Conservation (phyloP, 208 protist species). For the Trypanosoma lewisi region DNA sequence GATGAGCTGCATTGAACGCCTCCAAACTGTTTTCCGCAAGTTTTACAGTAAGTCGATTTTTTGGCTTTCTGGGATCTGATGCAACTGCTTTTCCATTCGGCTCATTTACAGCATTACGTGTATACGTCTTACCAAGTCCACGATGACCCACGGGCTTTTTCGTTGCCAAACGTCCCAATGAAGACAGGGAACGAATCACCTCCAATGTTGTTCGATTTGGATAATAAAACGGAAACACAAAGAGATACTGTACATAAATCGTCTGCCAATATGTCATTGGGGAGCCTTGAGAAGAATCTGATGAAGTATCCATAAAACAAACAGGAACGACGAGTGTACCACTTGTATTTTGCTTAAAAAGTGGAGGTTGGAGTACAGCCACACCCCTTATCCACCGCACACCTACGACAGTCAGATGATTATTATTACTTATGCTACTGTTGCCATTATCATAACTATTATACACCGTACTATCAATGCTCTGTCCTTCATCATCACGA, state of each 20-base stretch:
- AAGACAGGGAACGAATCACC: slow-evolving; percentile 59
- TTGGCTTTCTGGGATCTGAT: not conserved
- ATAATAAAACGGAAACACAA: slow-evolving; percentile 39
- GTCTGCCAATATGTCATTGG: slow-evolving; percentile 17
- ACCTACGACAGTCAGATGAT: slow-evolving; percentile 33
- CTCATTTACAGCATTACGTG: slow-evolving; percentile 25
- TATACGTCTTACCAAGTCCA: slow-evolving; percentile 80
- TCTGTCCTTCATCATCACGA: too few relatives aligned
- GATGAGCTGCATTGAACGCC: slow-evolving; percentile 68
- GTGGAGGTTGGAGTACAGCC: slow-evolving; percentile 20
- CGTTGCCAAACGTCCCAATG: slow-evolving; percentile 43
- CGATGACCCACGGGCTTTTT: slow-evolving; percentile 76
- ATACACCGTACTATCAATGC: too few relatives aligned
- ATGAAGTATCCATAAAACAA: slow-evolving; percentile 16
- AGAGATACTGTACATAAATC: slow-evolving; percentile 69
- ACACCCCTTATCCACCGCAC: slow-evolving; percentile 23
- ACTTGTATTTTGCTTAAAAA: slow-evolving; percentile 31
- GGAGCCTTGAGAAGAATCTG: not conserved
- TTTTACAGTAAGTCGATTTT: slow-evolving; percentile 35
- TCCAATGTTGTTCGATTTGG: slow-evolving; percentile 39
- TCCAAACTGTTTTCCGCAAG: slow-evolving; percentile 78
- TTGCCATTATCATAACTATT: not conserved
- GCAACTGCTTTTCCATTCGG: not conserved
- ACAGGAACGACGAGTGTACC: slow-evolving; percentile 26
- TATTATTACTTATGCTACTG: slow-evolving; percentile 11